Conservation (phyloP, 495 filamentous ascomycete species). For the Penicillium coffeae region DNA sequence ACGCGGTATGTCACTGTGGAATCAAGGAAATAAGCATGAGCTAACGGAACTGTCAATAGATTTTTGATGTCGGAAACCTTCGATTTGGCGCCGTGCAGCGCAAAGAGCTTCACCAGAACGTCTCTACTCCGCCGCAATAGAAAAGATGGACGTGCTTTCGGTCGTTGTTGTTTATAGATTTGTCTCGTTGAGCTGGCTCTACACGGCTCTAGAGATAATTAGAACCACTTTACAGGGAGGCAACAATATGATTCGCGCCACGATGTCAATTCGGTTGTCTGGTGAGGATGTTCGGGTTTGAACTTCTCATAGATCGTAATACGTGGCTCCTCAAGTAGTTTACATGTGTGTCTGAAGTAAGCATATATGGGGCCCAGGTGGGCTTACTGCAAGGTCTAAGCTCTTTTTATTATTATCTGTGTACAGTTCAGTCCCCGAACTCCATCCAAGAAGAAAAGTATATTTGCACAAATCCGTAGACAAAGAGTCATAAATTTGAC, state of each 20-base stretch:
- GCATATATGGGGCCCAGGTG: too few species aligned
- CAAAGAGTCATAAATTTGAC: constrained; percentile 9
- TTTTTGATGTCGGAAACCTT: constrained; percentile 72
- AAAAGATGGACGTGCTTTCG: too few species aligned
- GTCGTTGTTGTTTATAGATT: neutral
- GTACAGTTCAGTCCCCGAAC: neutral
- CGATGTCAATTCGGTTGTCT: too few species aligned
- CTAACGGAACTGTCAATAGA: constrained; percentile 34
- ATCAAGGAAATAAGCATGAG: neutral
- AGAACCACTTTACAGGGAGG: too few species aligned
- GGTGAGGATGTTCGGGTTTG: too few species aligned
- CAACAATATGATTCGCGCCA: too few species aligned
- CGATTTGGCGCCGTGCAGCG: constrained; percentile 69
- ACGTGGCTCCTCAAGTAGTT: too few species aligned
- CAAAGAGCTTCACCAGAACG: constrained; percentile 53
- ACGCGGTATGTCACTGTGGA: constrained; percentile 53
- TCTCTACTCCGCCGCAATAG: constrained; percentile 10
- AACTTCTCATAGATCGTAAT: neutral
- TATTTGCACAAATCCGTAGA: constrained; percentile 16
- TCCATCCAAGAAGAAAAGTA: constrained; percentile 3
- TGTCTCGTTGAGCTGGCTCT: too few species aligned
- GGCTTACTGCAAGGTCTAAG: neutral
- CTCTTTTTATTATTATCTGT: neutral
- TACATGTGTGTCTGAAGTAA: too few species aligned
- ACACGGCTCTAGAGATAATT: too few species aligned